phyloP scores from a whole-genome alignment of 176 grass and related monocot species.

The Avena sativa region DNA sequence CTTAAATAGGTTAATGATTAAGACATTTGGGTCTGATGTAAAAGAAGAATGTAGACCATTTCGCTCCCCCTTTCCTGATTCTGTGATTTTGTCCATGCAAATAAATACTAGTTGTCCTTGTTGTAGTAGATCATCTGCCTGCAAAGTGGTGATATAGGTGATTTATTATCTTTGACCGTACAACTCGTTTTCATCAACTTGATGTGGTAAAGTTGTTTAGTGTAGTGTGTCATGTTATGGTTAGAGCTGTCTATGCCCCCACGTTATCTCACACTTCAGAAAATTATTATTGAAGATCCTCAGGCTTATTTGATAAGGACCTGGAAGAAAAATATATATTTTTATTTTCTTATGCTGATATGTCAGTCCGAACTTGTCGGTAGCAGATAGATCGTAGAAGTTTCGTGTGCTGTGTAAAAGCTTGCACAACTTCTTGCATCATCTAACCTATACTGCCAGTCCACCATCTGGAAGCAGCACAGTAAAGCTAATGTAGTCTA shows the following conservation, averaged over 20 bases:
- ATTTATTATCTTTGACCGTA: conserved; percentile 41
- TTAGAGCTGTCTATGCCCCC: conserved; percentile 50
- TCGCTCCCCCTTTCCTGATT: neutral
- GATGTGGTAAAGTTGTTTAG: conserved; percentile 57
- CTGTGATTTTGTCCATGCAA: conserved; percentile 42
- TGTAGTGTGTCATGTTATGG: conserved; percentile 50
- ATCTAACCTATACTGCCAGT: conserved; percentile 34
- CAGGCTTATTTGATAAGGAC: conserved; percentile 57
- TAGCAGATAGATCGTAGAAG: conserved; percentile 21
- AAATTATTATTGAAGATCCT: conserved; percentile 54
- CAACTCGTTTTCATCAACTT: conserved; percentile 61
- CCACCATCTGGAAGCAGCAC: conserved; percentile 42
- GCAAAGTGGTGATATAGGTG: conserved; percentile 33
- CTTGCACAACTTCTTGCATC: conserved; percentile 6
- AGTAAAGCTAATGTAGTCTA: conserved; percentile 30
- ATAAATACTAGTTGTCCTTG: conserved; percentile 50
- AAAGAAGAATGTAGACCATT: conserved; percentile 46
- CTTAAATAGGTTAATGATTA: conserved; percentile 35
- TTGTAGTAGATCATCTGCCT: conserved; percentile 49
- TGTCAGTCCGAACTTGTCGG: conserved; percentile 43
- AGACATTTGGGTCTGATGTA: conserved; percentile 38
- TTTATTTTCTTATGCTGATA: conserved; percentile 53
- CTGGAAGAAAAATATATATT: conserved; percentile 54
- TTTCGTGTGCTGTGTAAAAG: conserved; percentile 19
- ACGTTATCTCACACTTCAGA: conserved; percentile 45